Evolutionary conservation across 495 filamentous ascomycete genomes (phyloP), one percentile per base, ranked within the genome.

Genomic region (Aspergillus bridgeri): DNA sequence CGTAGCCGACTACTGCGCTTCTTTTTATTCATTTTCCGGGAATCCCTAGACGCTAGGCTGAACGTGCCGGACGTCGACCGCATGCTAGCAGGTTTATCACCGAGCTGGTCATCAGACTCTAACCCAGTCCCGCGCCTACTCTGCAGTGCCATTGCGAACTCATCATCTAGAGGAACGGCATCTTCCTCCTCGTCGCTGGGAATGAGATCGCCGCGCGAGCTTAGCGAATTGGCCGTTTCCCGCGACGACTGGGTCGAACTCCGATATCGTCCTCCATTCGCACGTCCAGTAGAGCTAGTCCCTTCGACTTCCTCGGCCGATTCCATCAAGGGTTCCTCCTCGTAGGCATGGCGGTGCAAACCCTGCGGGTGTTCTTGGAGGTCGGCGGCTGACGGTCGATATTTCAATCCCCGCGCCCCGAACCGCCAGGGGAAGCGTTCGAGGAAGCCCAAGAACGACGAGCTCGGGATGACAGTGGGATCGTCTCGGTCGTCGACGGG

Each of bases 131-230:
- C 81, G 27, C 86, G 79, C 42, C 87, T 80, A 48, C 62, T 61
- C 25, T 87, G 86, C 24, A 96, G 72, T 1, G 83, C 82, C 72
- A 96, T 84, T 1, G 90, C 85, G 62, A 98, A 96, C 64, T 98
- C 94, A 71, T 98, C 94, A 63, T 92, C 90, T 51, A 98, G 75
- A 1, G 94, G 92, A 22, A 97, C 84, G 1, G 94, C 94, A 78
- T 98, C 90, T 68, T 91, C 86, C 56, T 89, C 90, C 58, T 97
- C 94, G 59, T 96, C 92, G 62, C 93, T 97, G 2, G 90, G 91
- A 60, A 96, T 92, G 20, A 99, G 75, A 71, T 99, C 94, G 0
- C 91, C 92, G 51, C 95, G 81, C n/a, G 92, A 96, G 64, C 94
- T 88, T 45, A 91, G 83, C 3, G 92, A 96, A 59, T 92, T 94